Evolutionary conservation across 768 basidiomycete genomes (phyloP).

Genomic region (Brasilioporus rufonigricans): DNA sequence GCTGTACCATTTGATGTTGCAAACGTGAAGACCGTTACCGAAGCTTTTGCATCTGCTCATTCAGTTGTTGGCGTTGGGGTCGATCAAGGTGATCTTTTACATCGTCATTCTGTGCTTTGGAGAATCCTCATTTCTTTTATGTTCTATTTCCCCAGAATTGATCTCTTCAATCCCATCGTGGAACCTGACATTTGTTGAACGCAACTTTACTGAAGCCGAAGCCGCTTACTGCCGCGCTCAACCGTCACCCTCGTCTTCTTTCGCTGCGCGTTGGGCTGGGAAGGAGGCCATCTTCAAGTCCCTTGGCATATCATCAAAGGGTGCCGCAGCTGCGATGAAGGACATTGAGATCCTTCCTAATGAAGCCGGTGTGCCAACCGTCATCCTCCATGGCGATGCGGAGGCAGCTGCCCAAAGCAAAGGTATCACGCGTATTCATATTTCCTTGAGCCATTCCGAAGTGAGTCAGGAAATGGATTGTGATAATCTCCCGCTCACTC

Average conservation of each 20-base stretch:
- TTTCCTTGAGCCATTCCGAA: conserved; percentile 94
- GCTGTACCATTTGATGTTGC: conserved; percentile 53
- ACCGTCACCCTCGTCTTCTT: conserved; percentile 83
- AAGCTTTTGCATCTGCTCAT: conserved; percentile 34
- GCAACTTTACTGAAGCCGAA: conserved; percentile 93
- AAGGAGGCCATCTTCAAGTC: conserved; percentile 99
- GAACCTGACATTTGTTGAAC: conserved; percentile 81
- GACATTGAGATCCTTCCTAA: conserved; percentile 94
- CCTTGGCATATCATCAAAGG: conserved; percentile 83
- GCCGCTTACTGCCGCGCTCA: conserved; percentile 83
- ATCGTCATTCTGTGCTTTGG: neutral
- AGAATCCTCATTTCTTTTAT: conserved; percentile 4
- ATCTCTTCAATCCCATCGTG: conserved; percentile 90
- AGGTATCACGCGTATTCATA: conserved; percentile 69
- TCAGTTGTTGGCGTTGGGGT: conserved; percentile 79
- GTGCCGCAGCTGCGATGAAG: conserved; percentile 92
- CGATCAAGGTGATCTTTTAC: conserved; percentile 66
- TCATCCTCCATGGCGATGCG: conserved; percentile 78
- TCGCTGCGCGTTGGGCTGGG: conserved; percentile 95
- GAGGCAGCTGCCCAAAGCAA: conserved; percentile 66
- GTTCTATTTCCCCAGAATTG: conserved; percentile 55
- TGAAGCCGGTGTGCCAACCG: conserved; percentile 73
- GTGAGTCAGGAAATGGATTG: conserved; percentile 41
- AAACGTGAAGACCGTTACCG: conserved; percentile 66
- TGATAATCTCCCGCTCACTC: conserved; percentile 15